These are phyloP conservation scores for Melampsora americana DNA, from an alignment of 1,284 basidiomycete species.

Conservation along the genomic window DNA sequence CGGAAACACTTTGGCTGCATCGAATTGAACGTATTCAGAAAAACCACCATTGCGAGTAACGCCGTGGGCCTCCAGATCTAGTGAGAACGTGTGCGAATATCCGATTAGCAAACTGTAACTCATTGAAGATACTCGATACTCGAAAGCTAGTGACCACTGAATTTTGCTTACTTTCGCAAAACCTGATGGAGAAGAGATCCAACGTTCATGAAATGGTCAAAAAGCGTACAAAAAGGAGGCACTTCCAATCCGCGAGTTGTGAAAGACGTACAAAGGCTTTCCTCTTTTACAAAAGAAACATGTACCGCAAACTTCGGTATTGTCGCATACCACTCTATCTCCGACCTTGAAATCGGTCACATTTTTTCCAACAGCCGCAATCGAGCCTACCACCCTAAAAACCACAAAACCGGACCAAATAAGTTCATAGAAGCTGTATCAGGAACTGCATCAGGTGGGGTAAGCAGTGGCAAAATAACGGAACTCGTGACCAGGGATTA, in stretches of 20 bases:
- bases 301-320: slow-evolving; percentile 61
- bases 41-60: slow-evolving; percentile 78
- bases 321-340: slow-evolving; percentile 75
- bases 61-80: slow-evolving; percentile 72
- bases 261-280: slow-evolving; percentile 50
- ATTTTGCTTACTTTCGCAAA: slow-evolving; percentile 30
- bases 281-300: slow-evolving; percentile 82
- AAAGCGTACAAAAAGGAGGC: not conserved
- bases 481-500: slow-evolving; percentile 72
- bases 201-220: not conserved
- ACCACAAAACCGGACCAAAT: not conserved
- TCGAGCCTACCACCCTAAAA: slow-evolving; percentile 62
- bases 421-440: not conserved
- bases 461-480: not conserved
- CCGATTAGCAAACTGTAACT: slow-evolving; percentile 50
- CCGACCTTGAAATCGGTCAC: slow-evolving; percentile 68
- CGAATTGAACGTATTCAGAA: slow-evolving; percentile 64
- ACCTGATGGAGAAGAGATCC: not conserved
- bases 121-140: not conserved
- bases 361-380: slow-evolving; percentile 68
- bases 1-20: slow-evolving; percentile 71
- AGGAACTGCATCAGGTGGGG: too few species aligned
- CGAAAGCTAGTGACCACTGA: not conserved
- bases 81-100: slow-evolving; percentile 62
- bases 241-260: not conserved